phyloP scores from a whole-genome alignment of 805 yeast species.

The Ogataea zsoltii region DNA sequence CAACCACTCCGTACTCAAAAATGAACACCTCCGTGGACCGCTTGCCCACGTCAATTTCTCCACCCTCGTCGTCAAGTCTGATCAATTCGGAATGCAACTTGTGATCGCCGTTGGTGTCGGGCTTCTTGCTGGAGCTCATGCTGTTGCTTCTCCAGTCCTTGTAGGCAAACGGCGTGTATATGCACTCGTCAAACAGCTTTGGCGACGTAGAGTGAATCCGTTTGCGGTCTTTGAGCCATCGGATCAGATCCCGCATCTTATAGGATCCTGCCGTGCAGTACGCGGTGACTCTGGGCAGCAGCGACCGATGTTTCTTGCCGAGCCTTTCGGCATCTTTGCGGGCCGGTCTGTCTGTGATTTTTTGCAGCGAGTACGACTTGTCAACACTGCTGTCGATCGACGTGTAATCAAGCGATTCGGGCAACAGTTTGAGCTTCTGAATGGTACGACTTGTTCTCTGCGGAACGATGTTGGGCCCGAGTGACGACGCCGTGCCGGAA shows the following conservation, averaged over 20 bases:
- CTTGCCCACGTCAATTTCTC: conserved; percentile 86
- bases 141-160: conserved; percentile 68
- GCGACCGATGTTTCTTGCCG: conserved; percentile 80
- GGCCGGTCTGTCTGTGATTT: conserved; percentile 85
- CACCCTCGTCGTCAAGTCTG: conserved; percentile 89
- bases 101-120: conserved; percentile 11
- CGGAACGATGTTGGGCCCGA: conserved; percentile 58
- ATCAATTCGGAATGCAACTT: conserved; percentile 43
- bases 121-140: conserved; percentile 15
- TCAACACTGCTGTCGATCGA: conserved; percentile 22
- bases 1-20: conserved; percentile 96
- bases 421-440: conserved; percentile 70
- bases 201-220: conserved; percentile 77
- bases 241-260: conserved; percentile 78
- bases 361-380: conserved; percentile 76
- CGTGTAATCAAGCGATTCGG: conserved; percentile 49
- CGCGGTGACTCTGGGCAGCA: conserved; percentile 92
- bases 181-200: conserved; percentile 88
- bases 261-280: conserved; percentile 95
- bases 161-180: conserved; percentile 86
- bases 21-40: conserved; percentile 77
- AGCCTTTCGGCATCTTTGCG: conserved; percentile 91
- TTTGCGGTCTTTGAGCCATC: conserved; percentile 83
- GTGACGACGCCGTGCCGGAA: conserved; percentile 10
- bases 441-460: conserved; percentile 75